Evolutionary conservation across 2,329 filamentous ascomycete species (phyloP), one percentile per base, ranked within the genome.

Genomic region (Hyphodiscus sp.): DNA sequence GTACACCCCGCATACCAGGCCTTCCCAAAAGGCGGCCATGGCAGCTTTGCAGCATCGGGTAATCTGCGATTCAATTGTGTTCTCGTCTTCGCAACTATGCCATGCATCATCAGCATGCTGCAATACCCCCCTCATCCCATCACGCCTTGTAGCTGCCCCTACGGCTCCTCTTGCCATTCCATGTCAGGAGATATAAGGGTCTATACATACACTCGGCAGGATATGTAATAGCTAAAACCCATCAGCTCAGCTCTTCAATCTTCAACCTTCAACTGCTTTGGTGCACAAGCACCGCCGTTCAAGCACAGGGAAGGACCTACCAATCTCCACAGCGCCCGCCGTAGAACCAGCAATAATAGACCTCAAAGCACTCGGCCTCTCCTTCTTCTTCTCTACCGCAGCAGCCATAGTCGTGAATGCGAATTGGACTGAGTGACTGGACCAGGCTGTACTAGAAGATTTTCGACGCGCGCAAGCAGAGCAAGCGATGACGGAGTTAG

Each of bases 1-100:
- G 94, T 97, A 75, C 94, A 99, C 41, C 94, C 94, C 13, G 94
- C 92, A 71, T 99, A 99, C 94, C 94, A 99, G 71, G 95, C 90
- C 63, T 74, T 77, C 47, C 94, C 94, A 67, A 97, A 97, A 11
- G 89, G 89, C 44, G 94, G 94, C 88, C 90, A 96, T 50, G 92
- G 91, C 29, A 96, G 80, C 75, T 95, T 96, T 76, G 95, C 78
- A 46, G 85, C 86, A 52, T 87, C 85, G 47, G 87, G 78, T 65
- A 97, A 77, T 63, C 85, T 83, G 62, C 86, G 83, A 71, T 99
- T 99, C 67, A 99, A 84, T 72, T 97, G 94, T 52, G 89, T 89
- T 63, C 94, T 80, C 51, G 94, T 97, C 76, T 97, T 97, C 65
- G 92, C 92, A 74, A 97, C 64, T 68, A 52, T 41, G 11, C 13